Conservation (phyloP, 441 rosid species). For the Raphanus hybrid region DNA sequence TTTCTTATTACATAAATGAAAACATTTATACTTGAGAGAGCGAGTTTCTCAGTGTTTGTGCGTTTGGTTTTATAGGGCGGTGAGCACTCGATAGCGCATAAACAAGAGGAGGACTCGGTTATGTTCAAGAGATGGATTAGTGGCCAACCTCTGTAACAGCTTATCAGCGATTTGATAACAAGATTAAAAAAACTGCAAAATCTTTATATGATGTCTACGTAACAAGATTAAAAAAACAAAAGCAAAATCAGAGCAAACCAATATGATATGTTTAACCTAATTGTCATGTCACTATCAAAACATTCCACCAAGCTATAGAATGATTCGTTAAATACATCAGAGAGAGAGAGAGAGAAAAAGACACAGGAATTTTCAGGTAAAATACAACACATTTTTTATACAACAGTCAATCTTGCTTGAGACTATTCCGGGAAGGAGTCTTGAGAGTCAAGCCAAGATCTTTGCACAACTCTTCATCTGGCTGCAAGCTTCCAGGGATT, state of each 20-base stretch:
- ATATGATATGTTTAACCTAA: slow-evolving; percentile 3
- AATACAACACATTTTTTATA: not conserved
- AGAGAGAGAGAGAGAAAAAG: not conserved
- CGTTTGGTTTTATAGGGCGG: no score
- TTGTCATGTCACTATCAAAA: slow-evolving; percentile 1
- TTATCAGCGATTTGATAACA: no score
- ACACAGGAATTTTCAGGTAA: not conserved
- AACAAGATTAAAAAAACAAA: not conserved
- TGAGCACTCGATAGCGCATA: no score
- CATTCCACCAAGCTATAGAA: slow-evolving; percentile 1
- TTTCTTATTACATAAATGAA: no score
- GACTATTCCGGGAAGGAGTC: slow-evolving; percentile 33
- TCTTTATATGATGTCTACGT: no score
- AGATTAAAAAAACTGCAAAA: no score
- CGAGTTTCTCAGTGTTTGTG: no score
- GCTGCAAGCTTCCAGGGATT: slow-evolving; percentile 82
- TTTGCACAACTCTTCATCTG: slow-evolving; percentile 75
- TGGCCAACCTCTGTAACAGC: no score
- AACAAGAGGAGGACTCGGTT: no score
- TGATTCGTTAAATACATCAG: slow-evolving; percentile 4
- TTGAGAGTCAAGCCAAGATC: slow-evolving; percentile 73
- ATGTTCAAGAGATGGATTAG: no score
- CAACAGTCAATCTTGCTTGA: slow-evolving; percentile 25
- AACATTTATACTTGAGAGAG: no score
- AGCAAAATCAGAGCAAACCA: not conserved